Base-by-base conservation (phyloP, 257 asterid genomes). In the Solanum habrochaites region DNA sequence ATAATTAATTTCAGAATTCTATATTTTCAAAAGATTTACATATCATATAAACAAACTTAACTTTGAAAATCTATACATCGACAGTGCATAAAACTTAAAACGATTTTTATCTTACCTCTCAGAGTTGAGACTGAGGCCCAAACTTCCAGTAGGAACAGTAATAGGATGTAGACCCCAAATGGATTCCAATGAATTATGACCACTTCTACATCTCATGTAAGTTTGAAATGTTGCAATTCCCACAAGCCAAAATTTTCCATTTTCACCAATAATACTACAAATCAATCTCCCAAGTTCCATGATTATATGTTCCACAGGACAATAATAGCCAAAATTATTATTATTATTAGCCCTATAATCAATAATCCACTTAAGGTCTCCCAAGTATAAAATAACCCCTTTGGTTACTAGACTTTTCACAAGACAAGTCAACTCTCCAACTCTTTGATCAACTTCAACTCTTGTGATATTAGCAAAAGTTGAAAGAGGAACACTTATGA, bases 221-320 rank as follows among this genome's bases (percentile, higher is more conserved):
- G 96, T 96, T 75, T 93, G 93, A 80, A 93, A 96, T 4, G 94
- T 94, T 67, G 98, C 98, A 25, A 95, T 91, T 83, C 99, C 99
- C 91, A 95, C 85, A 6, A 96, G 83, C 98, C 98, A 93, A 90
- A 93, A 80, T 86, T 82, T 92, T 14, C 94, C 96, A 37, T 43
- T 77, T 81, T 93, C 95, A 32, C 92, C 93, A 49, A 49, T 15
- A 23, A 92, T 78, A 16, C 91, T 93, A 87, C 91, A 90, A 4
- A 92, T 82, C 77, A 96, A 84, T 78, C 93, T 93, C 11, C 96
- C 96, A 43, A 95, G 66, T 88, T 96, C 98, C 95, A 90, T 93
- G 25, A 96, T 91, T 97, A 93, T 90, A 85, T 96, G 96, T 88
- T 95, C 97, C 85, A 96, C 95, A 15, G 96, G 92, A 70, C 94